Conservation (phyloP, 306 rosid species). For the Sphenostylis stenocarpa region DNA sequence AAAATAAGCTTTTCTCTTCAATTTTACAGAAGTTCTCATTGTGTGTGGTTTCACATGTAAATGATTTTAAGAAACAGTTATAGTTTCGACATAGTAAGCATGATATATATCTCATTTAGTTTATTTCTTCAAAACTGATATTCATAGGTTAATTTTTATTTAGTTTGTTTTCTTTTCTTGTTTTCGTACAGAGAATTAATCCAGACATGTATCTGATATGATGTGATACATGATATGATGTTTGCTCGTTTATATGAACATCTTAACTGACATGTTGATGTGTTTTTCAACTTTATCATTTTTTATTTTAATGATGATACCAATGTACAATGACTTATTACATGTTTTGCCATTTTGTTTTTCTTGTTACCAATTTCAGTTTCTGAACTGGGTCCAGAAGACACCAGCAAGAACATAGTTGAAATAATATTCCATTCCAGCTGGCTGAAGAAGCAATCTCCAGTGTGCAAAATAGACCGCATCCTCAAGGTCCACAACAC, state of each 20-base stretch:
- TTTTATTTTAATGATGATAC: neutral
- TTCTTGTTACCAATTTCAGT: constrained; percentile 44
- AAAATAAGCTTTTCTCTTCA: neutral
- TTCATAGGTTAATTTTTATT: neutral
- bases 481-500: constrained; percentile 90
- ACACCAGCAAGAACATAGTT: constrained; percentile 98
- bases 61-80: neutral
- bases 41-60: neutral
- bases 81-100: neutral
- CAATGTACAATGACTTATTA: neutral
- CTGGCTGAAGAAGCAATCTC: constrained; percentile 89
- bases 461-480: constrained; percentile 86
- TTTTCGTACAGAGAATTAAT: too few relatives aligned
- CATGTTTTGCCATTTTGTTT: neutral
- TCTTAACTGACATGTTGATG: neutral
- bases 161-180: too few relatives aligned
- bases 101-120: neutral
- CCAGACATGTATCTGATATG: neutral
- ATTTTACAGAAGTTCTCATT: neutral
- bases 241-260: neutral
- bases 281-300: neutral
- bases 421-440: constrained; percentile 97
- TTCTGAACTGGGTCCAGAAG: constrained; percentile 88
- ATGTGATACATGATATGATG: neutral
- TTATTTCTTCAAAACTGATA: neutral